These are phyloP conservation scores for Aphelidium insulamus DNA, from an alignment of 371 early-diverging fungal genomes.

Conservation along the genomic window DNA sequence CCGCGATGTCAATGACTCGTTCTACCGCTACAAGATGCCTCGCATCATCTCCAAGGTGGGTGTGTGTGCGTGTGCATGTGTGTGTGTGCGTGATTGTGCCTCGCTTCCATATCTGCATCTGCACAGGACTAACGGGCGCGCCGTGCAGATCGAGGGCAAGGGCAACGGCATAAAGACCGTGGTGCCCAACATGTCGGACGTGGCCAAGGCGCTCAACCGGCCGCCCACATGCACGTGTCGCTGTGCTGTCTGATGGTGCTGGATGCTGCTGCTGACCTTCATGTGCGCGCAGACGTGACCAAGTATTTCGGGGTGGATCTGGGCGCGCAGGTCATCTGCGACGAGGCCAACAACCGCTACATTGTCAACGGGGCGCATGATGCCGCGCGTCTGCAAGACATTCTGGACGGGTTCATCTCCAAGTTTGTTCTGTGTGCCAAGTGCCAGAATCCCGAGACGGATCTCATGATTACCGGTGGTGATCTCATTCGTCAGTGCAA, in stretches of 20 bases:
- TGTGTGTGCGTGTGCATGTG: not conserved
- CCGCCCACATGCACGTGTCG: constrained; percentile 49
- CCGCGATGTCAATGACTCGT: constrained; percentile 70
- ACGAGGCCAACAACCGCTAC: constrained; percentile 77
- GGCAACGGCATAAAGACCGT: constrained; percentile 99
- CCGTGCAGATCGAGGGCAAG: constrained; percentile 73
- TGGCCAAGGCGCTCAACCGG: constrained; percentile 75
- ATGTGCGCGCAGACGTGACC: constrained; percentile 34
- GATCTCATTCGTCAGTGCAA: not conserved
- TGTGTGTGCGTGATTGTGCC: not conserved
- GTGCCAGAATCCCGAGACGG: constrained; percentile 98
- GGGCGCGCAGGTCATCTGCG: constrained; percentile 82
- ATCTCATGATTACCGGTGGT: constrained; percentile 33
- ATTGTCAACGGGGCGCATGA: constrained; percentile 96
- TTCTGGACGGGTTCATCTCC: constrained; percentile 86
- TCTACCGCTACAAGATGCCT: constrained; percentile 99
- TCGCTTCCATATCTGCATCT: not conserved
- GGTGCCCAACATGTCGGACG: constrained; percentile 90
- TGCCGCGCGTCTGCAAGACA: constrained; percentile 59
- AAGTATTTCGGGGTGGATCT: constrained; percentile 94
- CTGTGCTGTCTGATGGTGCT: not conserved
- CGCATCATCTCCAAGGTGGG: constrained; percentile 53
- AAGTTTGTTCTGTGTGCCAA: constrained; percentile 86
- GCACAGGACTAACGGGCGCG: not conserved
- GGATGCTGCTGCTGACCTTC: constrained; percentile 5